A percentile compares a stretch with the other conserved stretches of the same genome.
Evolutionary conservation across 2,329 filamentous ascomycete species (phyloP).

Genomic region (Penicillium brevicompactum): DNA sequence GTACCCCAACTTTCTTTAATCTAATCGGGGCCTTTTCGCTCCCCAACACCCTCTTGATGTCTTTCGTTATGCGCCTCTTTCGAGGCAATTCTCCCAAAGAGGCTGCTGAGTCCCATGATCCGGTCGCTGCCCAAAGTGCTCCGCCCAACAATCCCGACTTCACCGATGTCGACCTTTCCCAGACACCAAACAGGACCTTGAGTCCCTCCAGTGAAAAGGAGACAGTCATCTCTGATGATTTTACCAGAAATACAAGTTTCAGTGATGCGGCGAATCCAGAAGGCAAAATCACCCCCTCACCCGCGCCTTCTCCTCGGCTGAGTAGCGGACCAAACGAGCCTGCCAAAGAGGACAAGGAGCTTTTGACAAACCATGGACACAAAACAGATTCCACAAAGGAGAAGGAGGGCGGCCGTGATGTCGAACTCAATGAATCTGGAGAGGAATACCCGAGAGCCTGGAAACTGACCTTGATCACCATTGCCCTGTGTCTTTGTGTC

Average conservation of each 20-base stretch:
- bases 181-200: constrained; percentile 2
- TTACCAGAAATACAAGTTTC: neutral
- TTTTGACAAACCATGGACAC: constrained; percentile 5
- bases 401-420: constrained; percentile 4
- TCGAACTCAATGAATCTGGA: constrained; percentile 21
- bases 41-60: neutral
- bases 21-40: neutral
- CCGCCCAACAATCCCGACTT: neutral
- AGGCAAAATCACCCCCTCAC: neutral
- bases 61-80: constrained; percentile 6
- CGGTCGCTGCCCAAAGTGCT: neutral
- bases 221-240: constrained; percentile 21
- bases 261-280: constrained; percentile 12
- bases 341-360: constrained; percentile 25
- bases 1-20: neutral
- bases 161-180: constrained; percentile 8
- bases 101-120: neutral
- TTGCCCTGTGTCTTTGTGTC: constrained; percentile 40
- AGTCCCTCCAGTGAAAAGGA: constrained; percentile 26
- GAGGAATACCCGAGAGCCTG: constrained; percentile 35
- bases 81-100: constrained; percentile 12
- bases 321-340: constrained; percentile 3
- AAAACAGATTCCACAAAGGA: constrained; percentile 12
- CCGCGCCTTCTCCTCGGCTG: neutral
- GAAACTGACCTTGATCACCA: constrained; percentile 37